Percentiles rank a stretch among this genome's conserved stretches.
phyloP scores from a whole-genome alignment of 1,284 basidiomycete species.

The Microstroma glucosiphilum region DNA sequence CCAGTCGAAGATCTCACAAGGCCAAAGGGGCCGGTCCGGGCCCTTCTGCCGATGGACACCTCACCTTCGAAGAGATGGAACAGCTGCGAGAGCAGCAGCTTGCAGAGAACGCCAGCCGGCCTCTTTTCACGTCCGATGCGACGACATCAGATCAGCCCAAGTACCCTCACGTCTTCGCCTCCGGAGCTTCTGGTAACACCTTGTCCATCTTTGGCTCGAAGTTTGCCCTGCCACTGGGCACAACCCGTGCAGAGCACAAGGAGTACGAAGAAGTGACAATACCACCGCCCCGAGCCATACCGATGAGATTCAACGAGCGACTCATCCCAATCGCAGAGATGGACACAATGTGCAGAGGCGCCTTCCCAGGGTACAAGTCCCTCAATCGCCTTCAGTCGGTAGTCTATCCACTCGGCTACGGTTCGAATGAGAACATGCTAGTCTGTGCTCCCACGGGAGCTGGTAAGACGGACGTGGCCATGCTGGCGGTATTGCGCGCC shows the following conservation, averaged over 20 bases:
- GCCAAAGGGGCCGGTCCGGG: constrained; percentile 38
- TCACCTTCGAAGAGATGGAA: constrained; percentile 59
- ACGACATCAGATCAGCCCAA: constrained; percentile 57
- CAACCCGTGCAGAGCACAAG: constrained; percentile 60
- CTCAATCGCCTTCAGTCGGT: constrained; percentile 95
- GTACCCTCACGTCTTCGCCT: constrained; percentile 86
- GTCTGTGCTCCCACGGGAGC: constrained; percentile 56
- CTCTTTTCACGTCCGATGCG: constrained; percentile 61
- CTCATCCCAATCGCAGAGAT: constrained; percentile 69
- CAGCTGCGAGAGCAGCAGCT: constrained; percentile 64
- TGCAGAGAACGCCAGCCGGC: constrained; percentile 62
- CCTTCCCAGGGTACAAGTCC: constrained; percentile 78
- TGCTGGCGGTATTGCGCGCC: constrained; percentile 85
- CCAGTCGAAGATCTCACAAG: constrained; percentile 24
- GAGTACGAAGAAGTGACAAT: constrained; percentile 71
- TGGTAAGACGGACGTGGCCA: constrained; percentile 98
- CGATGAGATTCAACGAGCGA: constrained; percentile 67
- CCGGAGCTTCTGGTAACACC: constrained; percentile 63
- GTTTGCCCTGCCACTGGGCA: constrained; percentile 78
- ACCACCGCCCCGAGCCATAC: constrained; percentile 75
- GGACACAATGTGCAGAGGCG: constrained; percentile 72
- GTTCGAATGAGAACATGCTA: constrained; percentile 91
- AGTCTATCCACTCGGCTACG: constrained; percentile 86
- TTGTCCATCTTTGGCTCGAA: constrained; percentile 68
- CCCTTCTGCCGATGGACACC: constrained; percentile 10